Percentiles rank a stretch among this genome's conserved stretches.
phyloP scores from a whole-genome alignment of 768 basidiomycete genomes.

The Tricholomella constricta region DNA sequence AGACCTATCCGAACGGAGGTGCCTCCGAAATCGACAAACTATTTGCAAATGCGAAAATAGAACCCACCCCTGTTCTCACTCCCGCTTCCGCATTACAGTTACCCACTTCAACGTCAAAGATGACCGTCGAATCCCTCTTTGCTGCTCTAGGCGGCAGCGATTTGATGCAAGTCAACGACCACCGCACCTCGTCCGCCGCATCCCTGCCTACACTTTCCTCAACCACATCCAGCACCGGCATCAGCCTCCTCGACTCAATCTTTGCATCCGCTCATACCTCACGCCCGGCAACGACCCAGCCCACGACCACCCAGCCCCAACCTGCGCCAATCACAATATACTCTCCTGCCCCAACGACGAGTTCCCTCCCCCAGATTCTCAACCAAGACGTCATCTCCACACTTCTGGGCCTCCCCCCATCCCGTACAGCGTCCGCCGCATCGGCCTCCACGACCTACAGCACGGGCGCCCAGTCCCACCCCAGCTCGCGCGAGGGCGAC shows the following conservation, averaged over 20 bases:
- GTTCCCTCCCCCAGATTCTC: constrained; percentile 62
- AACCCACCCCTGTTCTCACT: constrained; percentile 25
- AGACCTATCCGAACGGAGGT: constrained; percentile 24
- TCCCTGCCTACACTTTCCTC: constrained; percentile 19
- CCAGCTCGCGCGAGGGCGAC: constrained; percentile 58
- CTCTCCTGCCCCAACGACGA: constrained; percentile 58
- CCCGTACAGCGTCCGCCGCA: constrained; percentile 40
- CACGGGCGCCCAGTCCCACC: constrained; percentile 37
- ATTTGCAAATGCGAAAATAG: constrained; percentile 33
- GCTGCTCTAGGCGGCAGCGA: constrained; percentile 34
- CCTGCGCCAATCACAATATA: constrained; percentile 34
- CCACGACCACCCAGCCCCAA: constrained; percentile 17
- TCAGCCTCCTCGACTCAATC: constrained; percentile 64
- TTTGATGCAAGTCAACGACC: constrained; percentile 7
- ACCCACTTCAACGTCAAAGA: constrained; percentile 37
- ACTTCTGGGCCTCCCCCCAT: constrained; percentile 57
- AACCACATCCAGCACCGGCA: constrained; percentile 44
- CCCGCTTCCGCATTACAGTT: constrained; percentile 15
- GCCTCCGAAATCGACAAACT: constrained; percentile 50
- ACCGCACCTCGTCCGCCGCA: constrained; percentile 15
- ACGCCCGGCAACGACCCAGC: constrained; percentile 15
- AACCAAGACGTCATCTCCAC: constrained; percentile 70
- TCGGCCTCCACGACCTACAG: constrained; percentile 31
- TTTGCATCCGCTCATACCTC: constrained; percentile 67
- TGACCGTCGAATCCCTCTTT: constrained; percentile 52